A percentile compares a stretch with the other conserved stretches of the same genome.
phyloP scores from a whole-genome alignment of 2,329 filamentous ascomycete species.

The Periconia digitata region DNA sequence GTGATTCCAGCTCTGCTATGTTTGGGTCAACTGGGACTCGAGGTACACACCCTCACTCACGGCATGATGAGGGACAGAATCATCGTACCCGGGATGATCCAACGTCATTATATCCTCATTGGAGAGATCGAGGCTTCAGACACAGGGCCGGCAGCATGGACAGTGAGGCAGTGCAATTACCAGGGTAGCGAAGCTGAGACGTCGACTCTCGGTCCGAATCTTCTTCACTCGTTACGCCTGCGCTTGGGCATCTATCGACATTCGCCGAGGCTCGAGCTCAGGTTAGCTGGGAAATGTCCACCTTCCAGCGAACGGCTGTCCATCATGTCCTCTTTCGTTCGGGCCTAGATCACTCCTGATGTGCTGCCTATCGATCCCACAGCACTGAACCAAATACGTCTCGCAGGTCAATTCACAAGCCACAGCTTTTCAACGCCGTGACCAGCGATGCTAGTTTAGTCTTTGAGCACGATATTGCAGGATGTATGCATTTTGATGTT shows the following conservation, averaged over 20 bases:
- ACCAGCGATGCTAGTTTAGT: constrained; percentile 3
- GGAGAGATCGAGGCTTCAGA: constrained; percentile 10
- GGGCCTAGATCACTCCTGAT: constrained; percentile 28
- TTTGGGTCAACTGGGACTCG: no score
- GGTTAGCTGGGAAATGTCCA: constrained; percentile 16
- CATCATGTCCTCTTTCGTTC: constrained; percentile 10
- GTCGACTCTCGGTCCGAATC: constrained; percentile 35
- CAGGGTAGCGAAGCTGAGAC: constrained; percentile 19
- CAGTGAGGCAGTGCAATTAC: constrained; percentile 26
- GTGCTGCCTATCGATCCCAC: neutral
- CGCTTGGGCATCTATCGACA: constrained; percentile 23
- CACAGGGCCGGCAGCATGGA: constrained; percentile 17
- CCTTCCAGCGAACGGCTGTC: constrained; percentile 21
- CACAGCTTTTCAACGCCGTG: neutral
- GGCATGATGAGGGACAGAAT: no score
- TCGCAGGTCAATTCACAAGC: neutral
- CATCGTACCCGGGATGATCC: neutral
- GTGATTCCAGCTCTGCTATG: no score
- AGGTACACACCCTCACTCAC: no score
- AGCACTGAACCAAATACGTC: neutral
- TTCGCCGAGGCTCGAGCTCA: neutral
- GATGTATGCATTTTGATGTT: no score
- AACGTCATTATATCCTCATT: constrained; percentile 20
- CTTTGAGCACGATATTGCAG: neutral
- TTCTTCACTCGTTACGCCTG: constrained; percentile 27